Evolutionary conservation across 495 filamentous ascomycete genomes (phyloP).

Genomic region (Hyaloscypha bicolor): DNA sequence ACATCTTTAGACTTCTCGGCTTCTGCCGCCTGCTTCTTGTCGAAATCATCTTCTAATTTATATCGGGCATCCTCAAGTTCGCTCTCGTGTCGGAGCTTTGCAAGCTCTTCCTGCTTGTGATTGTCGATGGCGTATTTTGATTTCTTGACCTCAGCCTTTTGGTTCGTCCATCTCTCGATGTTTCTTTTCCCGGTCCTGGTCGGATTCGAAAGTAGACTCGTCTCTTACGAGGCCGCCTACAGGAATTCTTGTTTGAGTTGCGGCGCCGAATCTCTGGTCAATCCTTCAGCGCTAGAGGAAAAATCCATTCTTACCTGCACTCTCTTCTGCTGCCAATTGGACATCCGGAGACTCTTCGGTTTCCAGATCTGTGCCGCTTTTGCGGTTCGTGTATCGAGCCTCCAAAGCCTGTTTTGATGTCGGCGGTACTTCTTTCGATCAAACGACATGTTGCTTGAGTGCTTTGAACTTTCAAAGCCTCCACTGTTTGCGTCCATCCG

Average conservation of each 20-base stretch:
- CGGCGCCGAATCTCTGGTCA: constrained; percentile 10
- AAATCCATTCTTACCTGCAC: no score
- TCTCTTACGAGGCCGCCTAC: constrained; percentile 40
- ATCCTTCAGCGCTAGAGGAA: no score
- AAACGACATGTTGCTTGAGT: no score
- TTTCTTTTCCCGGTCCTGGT: constrained; percentile 26
- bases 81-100: constrained; percentile 74
- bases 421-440: no score
- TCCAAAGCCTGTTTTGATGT: no score
- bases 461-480: no score
- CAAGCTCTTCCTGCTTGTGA: constrained; percentile 80
- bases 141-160: constrained; percentile 56
- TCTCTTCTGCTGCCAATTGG: no score
- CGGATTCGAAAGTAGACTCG: constrained; percentile 32
- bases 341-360: no score
- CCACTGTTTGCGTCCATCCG: no score
- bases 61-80: constrained; percentile 75
- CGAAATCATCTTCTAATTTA: constrained; percentile 81
- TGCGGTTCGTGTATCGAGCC: no score
- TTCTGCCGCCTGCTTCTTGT: constrained; percentile 76
- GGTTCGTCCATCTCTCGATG: constrained; percentile 44
- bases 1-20: constrained; percentile 64
- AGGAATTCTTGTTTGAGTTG: constrained; percentile 20
- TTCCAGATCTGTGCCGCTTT: no score
- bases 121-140: constrained; percentile 58